Base-by-base conservation (phyloP, 768 basidiomycete genomes). In the Nidularia pulvinata region DNA sequence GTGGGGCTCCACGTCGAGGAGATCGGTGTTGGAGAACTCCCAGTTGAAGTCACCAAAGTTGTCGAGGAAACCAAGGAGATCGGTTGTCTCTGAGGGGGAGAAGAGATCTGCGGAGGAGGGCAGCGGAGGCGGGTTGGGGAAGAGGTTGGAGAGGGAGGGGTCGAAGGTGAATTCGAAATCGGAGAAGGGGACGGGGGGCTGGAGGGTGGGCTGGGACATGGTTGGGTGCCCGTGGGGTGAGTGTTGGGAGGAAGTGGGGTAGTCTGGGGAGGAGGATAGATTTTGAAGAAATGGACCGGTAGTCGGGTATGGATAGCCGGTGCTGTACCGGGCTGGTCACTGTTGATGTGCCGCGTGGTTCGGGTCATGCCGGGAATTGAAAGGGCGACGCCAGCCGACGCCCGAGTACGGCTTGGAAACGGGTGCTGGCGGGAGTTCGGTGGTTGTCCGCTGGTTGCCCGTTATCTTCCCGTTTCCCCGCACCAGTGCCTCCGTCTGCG, bases 1-100 rank as follows among this genome's bases (percentile, higher is more conserved):
- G 14, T 57, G 11, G 30, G 66, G 65, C n/a, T 78, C 77, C 35
- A 42, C 43, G n/a, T 35, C 50, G 16, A 13, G 10, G 46, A 54
- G 19, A 5, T 32, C 45, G 30, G 11, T 7, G 19, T 37, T 42
- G 36, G 46, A 76, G 55, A 83, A 74, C 51, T 89, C 86, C 84
- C 84, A 79, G 53, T 67, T 70, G 60, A 77, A 67, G 48, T 74
- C 86, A 61, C 76, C 80, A 62, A 92, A 90, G 68, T 85, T 86
- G 69, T 93, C 90, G 65, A 93, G 82, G 66, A 93, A 93, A 52
- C 87, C 86, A 55, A 92, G 78, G 50, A 93, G 75, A 68, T 91
- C 85, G 0, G 85, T 88, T 5, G 88, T 88, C 69, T 93, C 91
- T 56, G 85, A 79, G 0, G 83, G 76, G 7, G 90, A 88, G 68